These are phyloP conservation scores for Verticillium zaregamsianum DNA, from an alignment of 2,329 filamentous ascomycete genomes.

Conservation along the genomic window DNA sequence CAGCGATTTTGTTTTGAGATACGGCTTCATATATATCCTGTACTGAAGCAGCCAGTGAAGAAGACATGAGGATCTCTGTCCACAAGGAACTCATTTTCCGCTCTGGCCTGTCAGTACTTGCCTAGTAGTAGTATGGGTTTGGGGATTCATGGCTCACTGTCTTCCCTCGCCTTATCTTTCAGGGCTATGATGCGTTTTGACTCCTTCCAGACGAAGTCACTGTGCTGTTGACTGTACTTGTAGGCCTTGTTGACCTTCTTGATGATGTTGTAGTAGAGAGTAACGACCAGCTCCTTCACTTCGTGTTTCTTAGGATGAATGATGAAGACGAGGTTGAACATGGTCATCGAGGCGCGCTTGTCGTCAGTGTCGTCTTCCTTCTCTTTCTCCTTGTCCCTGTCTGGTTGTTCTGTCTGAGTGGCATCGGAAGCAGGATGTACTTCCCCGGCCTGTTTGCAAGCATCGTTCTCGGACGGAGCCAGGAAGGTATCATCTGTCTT, in stretches of 20 bases:
- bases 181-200: slow-evolving; percentile 76
- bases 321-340: slow-evolving; percentile 97
- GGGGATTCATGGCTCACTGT: slow-evolving; percentile 35
- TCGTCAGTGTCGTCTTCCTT: slow-evolving; percentile 48
- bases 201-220: slow-evolving; percentile 88
- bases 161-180: slow-evolving; percentile 77
- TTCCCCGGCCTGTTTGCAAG: slow-evolving; percentile 21
- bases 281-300: slow-evolving; percentile 69
- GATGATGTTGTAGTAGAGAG: slow-evolving; percentile 79
- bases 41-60: slow-evolving; percentile 77
- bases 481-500: slow-evolving; percentile 21
- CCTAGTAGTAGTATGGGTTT: background rate
- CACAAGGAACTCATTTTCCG: slow-evolving; percentile 64
- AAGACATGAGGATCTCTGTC: slow-evolving; percentile 66
- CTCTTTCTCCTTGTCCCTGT: slow-evolving; percentile 26
- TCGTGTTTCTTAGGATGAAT: slow-evolving; percentile 76
- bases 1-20: slow-evolving; percentile 80
- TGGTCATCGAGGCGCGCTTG: slow-evolving; percentile 74
- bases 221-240: slow-evolving; percentile 87
- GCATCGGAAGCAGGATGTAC: background rate
- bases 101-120: slow-evolving; percentile 25
- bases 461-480: slow-evolving; percentile 16
- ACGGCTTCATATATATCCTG: slow-evolving; percentile 78
- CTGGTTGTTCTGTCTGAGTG: slow-evolving; percentile 15
- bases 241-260: slow-evolving; percentile 90